Conservation (phyloP, 805 yeast species). For the Zygotorulaspora florentina region DNA sequence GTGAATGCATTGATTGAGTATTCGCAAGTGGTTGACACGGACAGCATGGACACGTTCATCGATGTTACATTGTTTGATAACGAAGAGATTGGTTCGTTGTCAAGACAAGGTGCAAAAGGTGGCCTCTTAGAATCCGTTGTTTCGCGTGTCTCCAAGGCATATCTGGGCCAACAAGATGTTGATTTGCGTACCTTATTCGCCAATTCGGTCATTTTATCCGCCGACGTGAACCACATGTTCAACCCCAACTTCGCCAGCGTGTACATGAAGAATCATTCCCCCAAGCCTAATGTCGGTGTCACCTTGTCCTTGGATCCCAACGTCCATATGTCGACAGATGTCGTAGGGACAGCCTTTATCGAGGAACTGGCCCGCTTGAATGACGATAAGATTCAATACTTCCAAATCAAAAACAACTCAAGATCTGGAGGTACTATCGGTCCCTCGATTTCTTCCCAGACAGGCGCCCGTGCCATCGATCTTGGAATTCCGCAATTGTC, state of each 20-base stretch:
- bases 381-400: conserved; percentile 66
- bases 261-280: conserved; percentile 74
- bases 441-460: conserved; percentile 56
- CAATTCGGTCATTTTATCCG: conserved; percentile 73
- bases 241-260: conserved; percentile 72
- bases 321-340: conserved; percentile 80
- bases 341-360: conserved; percentile 63
- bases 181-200: conserved; percentile 49
- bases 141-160: conserved; percentile 46
- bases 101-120: conserved; percentile 81
- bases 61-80: conserved; percentile 68
- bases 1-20: conserved; percentile 52
- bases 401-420: conserved; percentile 81
- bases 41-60: conserved; percentile 42
- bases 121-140: conserved; percentile 65
- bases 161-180: conserved; percentile 20
- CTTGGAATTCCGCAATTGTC: conserved; percentile 79
- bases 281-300: conserved; percentile 73
- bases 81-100: conserved; percentile 79
- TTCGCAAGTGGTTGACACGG: conserved; percentile 40
- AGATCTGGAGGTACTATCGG: conserved; percentile 91
- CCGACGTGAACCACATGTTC: conserved; percentile 78
- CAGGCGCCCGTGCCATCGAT: conserved; percentile 75
- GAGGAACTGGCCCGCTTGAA: conserved; percentile 66
- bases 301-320: conserved; percentile 70